phyloP scores from a whole-genome alignment of 129 eudicot genomes.

The Escallonia rubra region DNA sequence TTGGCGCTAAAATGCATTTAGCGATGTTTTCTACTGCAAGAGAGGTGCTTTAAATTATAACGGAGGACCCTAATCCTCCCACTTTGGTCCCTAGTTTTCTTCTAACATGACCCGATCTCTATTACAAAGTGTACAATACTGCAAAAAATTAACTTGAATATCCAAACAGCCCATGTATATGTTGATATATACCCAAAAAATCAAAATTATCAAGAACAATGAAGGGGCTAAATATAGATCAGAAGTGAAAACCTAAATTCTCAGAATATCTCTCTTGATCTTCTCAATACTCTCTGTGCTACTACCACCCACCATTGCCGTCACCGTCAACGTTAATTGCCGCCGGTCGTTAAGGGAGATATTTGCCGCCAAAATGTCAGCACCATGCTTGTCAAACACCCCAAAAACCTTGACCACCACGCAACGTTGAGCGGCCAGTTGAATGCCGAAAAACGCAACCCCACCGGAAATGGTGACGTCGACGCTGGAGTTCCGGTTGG shows the following conservation, averaged over 20 bases:
- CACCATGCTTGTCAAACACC: conserved; percentile 3
- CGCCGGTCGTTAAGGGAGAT: neutral
- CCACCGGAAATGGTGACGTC: neutral
- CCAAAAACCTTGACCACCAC: neutral
- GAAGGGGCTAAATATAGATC: too few relatives aligned
- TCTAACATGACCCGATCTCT: too few relatives aligned
- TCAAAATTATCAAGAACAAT: too few relatives aligned
- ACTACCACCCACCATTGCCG: neutral
- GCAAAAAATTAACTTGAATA: too few relatives aligned
- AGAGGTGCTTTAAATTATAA: too few relatives aligned
- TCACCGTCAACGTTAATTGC: neutral
- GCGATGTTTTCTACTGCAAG: too few relatives aligned
- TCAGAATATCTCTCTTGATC: conserved; percentile 7
- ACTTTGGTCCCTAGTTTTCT: too few relatives aligned
- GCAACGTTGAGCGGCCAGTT: neutral
- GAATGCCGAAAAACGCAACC: conserved; percentile 10
- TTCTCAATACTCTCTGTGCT: conserved; percentile 2
- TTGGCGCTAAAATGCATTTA: too few relatives aligned
- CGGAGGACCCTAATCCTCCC: too few relatives aligned
- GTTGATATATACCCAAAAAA: too few relatives aligned
- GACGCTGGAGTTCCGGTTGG: conserved; percentile 3
- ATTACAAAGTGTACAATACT: too few relatives aligned
- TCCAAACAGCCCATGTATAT: too few relatives aligned
- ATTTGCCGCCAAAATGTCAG: conserved; percentile 11
- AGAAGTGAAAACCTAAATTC: neutral